Percentiles rank a stretch among this genome's conserved stretches.
Evolutionary conservation across 805 yeast species (phyloP).

Genomic region (Yarrowia sp.): DNA sequence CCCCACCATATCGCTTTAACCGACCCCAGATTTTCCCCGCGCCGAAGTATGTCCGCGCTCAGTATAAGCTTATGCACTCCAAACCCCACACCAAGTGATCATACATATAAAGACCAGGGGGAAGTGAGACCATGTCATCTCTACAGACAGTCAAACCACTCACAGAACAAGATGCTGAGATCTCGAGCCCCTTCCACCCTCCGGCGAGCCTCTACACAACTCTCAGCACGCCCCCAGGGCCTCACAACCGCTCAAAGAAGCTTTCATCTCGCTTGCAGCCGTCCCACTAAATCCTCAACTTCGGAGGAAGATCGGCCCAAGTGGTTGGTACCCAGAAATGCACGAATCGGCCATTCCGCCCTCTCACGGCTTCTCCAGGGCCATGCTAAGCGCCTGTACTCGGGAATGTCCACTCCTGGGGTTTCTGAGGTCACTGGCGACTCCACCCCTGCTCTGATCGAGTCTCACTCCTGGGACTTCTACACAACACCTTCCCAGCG

Average conservation of each 20-base stretch:
- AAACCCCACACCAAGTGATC: conserved; percentile 31
- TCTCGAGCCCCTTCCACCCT: conserved; percentile 21
- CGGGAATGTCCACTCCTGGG: conserved; percentile 17
- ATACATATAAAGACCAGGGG: conserved; percentile 31
- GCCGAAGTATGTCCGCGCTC: conserved; percentile 36
- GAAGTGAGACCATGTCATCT: conserved; percentile 16
- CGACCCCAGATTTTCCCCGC: conserved; percentile 33
- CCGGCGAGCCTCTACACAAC: conserved; percentile 18
- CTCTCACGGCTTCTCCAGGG: not conserved
- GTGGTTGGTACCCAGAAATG: conserved; percentile 22
- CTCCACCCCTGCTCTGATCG: conserved; percentile 27
- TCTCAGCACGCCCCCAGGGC: conserved; percentile 13
- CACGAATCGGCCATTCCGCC: not conserved
- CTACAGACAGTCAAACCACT: not conserved
- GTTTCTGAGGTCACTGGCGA: conserved; percentile 28
- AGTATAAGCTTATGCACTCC: conserved; percentile 27
- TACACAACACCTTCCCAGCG: conserved; percentile 13
- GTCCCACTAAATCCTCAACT: conserved; percentile 11
- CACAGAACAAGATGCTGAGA: conserved; percentile 13
- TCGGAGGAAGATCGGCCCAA: conserved; percentile 21
- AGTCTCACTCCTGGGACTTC: conserved; percentile 33
- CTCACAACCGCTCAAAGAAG: conserved; percentile 16
- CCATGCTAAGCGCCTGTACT: conserved; percentile 3
- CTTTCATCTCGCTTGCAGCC: conserved; percentile 28
- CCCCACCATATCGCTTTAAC: not conserved